Conservation (phyloP, 2,329 filamentous ascomycete species). For the Cercospora citrullina region DNA sequence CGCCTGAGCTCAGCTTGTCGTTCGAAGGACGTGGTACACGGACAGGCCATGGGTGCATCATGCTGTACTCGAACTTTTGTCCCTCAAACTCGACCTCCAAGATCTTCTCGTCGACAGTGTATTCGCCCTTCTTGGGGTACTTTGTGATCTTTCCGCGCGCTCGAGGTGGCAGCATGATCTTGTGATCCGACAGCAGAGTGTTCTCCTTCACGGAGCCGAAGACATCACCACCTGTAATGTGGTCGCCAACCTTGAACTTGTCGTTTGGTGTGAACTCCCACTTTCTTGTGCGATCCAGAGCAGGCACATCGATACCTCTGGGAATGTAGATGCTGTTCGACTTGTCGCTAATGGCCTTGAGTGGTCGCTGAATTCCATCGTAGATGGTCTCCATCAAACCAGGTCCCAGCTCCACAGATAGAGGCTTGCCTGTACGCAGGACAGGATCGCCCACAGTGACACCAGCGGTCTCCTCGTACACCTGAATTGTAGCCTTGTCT, state of each 20-base stretch:
- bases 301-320: conserved; percentile 83
- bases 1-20: conserved; percentile 85
- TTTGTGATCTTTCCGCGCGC: conserved; percentile 89
- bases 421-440: conserved; percentile 82
- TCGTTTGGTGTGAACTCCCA: conserved; percentile 86
- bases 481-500: conserved; percentile 96
- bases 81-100: conserved; percentile 97
- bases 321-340: conserved; percentile 96
- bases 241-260: conserved; percentile 88
- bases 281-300: conserved; percentile 86
- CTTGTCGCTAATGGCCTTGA: conserved; percentile 75
- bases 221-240: conserved; percentile 93
- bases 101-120: conserved; percentile 91
- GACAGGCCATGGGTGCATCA: conserved; percentile 99
- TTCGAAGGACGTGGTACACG: conserved; percentile 89
- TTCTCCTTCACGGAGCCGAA: conserved; percentile 96
- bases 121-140: conserved; percentile 85
- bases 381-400: conserved; percentile 99
- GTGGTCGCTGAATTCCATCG: conserved; percentile 95
- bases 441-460: conserved; percentile 96
- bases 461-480: conserved; percentile 98
- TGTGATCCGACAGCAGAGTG: conserved; percentile 89
- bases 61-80: conserved; percentile 87
- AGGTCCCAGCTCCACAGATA: conserved; percentile 95
- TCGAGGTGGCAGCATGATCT: conserved; percentile 85